phyloP scores from a whole-genome alignment of 805 yeast species.

The Nakazawaea siamensis region DNA sequence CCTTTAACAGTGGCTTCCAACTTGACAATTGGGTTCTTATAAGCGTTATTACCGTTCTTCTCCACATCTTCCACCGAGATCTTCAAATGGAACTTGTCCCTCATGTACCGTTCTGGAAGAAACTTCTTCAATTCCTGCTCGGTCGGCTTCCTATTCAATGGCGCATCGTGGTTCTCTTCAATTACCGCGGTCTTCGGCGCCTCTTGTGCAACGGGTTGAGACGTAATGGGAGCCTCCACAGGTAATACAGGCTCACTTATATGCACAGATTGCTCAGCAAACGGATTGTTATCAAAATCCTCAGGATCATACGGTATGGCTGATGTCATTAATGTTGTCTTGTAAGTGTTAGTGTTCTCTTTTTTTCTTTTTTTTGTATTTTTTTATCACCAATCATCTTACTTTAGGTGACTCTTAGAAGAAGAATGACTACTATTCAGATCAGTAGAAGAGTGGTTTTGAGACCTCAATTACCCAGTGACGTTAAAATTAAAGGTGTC shows the following conservation, averaged over 20 bases:
- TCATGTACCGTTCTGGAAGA: conserved; percentile 42
- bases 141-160: conserved; percentile 19
- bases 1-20: conserved; percentile 54
- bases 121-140: conserved; percentile 34
- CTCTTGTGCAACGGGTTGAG: conserved; percentile 1
- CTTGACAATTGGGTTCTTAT: conserved; percentile 71
- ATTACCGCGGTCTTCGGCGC: conserved; percentile 1
- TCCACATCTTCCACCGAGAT: conserved; percentile 66
- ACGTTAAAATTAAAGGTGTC: conserved; percentile 37
- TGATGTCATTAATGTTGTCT: no score
- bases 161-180: conserved; percentile 11
- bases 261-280: conserved; percentile 34
- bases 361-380: no score
- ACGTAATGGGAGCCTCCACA: neutral
- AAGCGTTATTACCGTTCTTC: conserved; percentile 45
- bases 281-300: conserved; percentile 54
- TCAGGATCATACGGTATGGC: conserved; percentile 35
- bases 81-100: conserved; percentile 29
- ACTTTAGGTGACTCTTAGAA: no score
- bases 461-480: conserved; percentile 15
- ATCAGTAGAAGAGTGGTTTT: conserved; percentile 19
- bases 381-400: no score
- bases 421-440: no score
- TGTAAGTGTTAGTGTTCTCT: no score
- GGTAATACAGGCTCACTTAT: conserved; percentile 6